Evolutionary conservation across 2,329 filamentous ascomycete genomes (phyloP), one percentile per base, ranked within the genome.

Genomic region (Cercospora zeae-maydis): DNA sequence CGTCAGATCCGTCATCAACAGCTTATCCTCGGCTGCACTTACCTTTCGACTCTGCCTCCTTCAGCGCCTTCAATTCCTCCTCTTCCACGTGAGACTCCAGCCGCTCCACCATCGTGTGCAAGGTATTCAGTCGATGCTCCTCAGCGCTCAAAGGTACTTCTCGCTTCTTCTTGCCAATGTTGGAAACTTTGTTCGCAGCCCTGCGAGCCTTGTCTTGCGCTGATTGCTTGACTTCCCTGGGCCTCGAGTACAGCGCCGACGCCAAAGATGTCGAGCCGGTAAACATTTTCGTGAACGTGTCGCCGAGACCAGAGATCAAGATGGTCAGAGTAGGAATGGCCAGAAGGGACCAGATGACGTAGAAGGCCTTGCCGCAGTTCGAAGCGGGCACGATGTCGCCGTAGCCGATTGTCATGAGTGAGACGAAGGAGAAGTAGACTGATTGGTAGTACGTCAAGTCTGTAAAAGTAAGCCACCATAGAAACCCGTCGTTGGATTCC

Each of bases 271-370:
- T 84, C n/a, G 81, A 62, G 53, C 86, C 82, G 21, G 80, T 79
- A 72, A 86, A 80, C 8, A 75, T 75, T 63, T 82, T 82, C 63
- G 86, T 81, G 9, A 84, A 79, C 0, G 82, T 84, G 62, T 82
- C 81, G 13, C 81, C 80, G 81, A 84, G 82, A 63, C 83, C 80
- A 60, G 76, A 80, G 67, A 83, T 84, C 34, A 83, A 75, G 24
- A 83, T 82, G 0, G 83, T 84, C 51, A 85, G 75, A 0, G 81
- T 81, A 0, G 83, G 83, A 0, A 85, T 78, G 0, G 83, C 83
- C 8, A 85, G 73, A 4, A 85, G 70, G 13, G 80, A 81, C 83
- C 83, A 85, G 63, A 85, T 79, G 1, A 85, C 81, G 67, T 84
- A 85, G 67, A 85, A 84, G 1, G 81, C 77, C 67, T 80, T 82